Percentiles rank a stretch among this genome's conserved stretches.
Conservation (phyloP, 1,284 basidiomycete genomes). For the Naganishia liquefaciens region DNA sequence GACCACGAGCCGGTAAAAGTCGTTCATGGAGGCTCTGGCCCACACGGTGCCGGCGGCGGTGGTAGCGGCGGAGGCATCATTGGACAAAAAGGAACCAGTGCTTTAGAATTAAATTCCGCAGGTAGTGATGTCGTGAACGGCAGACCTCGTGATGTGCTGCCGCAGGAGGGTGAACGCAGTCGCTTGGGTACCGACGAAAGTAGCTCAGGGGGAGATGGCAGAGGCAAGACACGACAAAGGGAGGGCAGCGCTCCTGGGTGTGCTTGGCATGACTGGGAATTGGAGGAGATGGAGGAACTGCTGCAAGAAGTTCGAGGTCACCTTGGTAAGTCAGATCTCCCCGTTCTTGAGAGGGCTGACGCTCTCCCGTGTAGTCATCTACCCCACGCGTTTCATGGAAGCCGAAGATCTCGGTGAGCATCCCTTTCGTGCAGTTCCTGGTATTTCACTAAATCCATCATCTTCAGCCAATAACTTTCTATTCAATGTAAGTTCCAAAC, state of each 20-base stretch:
- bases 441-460: background rate
- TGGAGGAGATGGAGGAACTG: slow-evolving; percentile 82
- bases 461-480: slow-evolving; percentile 76
- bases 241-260: slow-evolving; percentile 60
- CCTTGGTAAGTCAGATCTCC: slow-evolving; percentile 62
- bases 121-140: slow-evolving; percentile 38
- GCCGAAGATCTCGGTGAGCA: slow-evolving; percentile 52
- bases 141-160: slow-evolving; percentile 29
- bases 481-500: slow-evolving; percentile 63
- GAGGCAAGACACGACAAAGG: slow-evolving; percentile 30
- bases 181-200: slow-evolving; percentile 1
- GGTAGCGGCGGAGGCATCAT: slow-evolving; percentile 53
- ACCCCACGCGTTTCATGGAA: slow-evolving; percentile 79
- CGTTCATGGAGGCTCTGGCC: slow-evolving; percentile 47
- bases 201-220: slow-evolving; percentile 8
- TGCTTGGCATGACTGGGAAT: slow-evolving; percentile 76
- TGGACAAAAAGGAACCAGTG: slow-evolving; percentile 40
- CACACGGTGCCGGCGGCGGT: slow-evolving; percentile 54
- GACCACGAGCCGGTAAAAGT: slow-evolving; percentile 46
- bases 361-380: slow-evolving; percentile 62
- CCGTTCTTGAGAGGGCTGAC: background rate
- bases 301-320: slow-evolving; percentile 76
- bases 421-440: background rate
- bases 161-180: background rate
- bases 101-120: background rate